phyloP scores from a whole-genome alignment of 192 early-diverging fungal species.

The Phlyctochytrium bullatum region DNA sequence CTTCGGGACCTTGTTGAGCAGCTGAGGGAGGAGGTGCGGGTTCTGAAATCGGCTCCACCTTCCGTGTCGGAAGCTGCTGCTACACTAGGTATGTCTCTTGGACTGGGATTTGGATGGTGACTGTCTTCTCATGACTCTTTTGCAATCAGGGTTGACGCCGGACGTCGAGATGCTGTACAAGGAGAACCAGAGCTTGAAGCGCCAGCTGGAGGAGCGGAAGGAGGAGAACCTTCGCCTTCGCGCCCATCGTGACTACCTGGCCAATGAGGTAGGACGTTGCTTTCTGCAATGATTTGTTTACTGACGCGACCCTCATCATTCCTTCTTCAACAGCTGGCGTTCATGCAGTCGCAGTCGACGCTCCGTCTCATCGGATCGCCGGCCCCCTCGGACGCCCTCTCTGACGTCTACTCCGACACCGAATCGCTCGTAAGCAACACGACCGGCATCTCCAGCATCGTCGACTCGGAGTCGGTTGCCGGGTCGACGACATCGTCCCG shows the following conservation, averaged over 20 bases:
- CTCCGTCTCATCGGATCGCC: background rate
- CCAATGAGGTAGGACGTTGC: conserved; percentile 2
- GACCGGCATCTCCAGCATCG: background rate
- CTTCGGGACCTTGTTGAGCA: conserved; percentile 38
- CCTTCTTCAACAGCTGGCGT: background rate
- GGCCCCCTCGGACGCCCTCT: background rate
- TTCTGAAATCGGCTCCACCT: background rate
- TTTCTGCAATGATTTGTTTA: no score
- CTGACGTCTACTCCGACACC: conserved; percentile 6
- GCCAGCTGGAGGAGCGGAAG: conserved; percentile 1
- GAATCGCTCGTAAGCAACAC: background rate
- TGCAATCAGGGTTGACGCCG: no score
- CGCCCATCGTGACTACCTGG: conserved; percentile 4
- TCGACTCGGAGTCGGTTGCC: background rate
- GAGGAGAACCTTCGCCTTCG: background rate
- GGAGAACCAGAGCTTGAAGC: background rate
- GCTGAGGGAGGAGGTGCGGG: conserved; percentile 33
- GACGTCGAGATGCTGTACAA: background rate
- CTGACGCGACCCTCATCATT: no score
- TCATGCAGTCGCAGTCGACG: background rate
- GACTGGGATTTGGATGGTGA: background rate
- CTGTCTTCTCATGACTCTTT: no score
- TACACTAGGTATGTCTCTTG: background rate
- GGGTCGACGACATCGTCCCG: background rate
- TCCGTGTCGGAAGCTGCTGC: background rate